A percentile compares a stretch with the other conserved stretches of the same genome.
phyloP scores from a whole-genome alignment of 371 early-diverging fungal genomes.

The Parasitella parasitica region DNA sequence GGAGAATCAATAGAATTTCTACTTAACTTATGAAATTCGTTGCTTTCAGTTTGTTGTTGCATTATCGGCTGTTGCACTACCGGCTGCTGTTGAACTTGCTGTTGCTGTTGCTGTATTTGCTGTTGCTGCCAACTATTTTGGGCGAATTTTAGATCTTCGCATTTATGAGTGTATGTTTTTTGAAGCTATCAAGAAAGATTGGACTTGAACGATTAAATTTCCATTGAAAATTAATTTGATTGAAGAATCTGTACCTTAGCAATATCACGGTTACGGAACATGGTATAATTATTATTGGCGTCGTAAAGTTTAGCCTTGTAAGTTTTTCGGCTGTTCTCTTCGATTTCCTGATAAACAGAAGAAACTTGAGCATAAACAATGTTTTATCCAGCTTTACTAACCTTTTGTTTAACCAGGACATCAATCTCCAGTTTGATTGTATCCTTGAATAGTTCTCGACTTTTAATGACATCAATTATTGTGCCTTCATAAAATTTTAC shows the following conservation, averaged over 20 bases:
- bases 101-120: slow-evolving; percentile 12
- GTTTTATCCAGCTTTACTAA: background rate
- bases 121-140: slow-evolving; percentile 31
- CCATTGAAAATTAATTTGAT: background rate
- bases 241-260: slow-evolving; percentile 29
- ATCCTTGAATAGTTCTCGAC: slow-evolving; percentile 24
- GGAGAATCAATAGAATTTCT: slow-evolving; percentile 12
- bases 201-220: background rate
- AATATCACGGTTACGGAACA: slow-evolving; percentile 42
- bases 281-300: slow-evolving; percentile 34
- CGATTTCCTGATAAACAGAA: slow-evolving; percentile 22
- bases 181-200: slow-evolving; percentile 40
- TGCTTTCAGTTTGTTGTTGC: background rate
- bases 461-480: slow-evolving; percentile 22
- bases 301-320: slow-evolving; percentile 29
- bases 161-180: slow-evolving; percentile 42
- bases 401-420: slow-evolving; percentile 16
- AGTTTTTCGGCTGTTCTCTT: slow-evolving; percentile 35
- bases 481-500: slow-evolving; percentile 33
- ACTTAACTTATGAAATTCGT: background rate
- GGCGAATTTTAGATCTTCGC: slow-evolving; percentile 29
- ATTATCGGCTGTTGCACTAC: too few relatives aligned
- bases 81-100: background rate
- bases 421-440: slow-evolving; percentile 20
- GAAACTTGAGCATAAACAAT: background rate